Percentiles rank a stretch among this genome's conserved stretches.
These are phyloP conservation scores for Sclerotinia minor DNA, from an alignment of 2,329 filamentous ascomycete genomes.

Conservation along the genomic window DNA sequence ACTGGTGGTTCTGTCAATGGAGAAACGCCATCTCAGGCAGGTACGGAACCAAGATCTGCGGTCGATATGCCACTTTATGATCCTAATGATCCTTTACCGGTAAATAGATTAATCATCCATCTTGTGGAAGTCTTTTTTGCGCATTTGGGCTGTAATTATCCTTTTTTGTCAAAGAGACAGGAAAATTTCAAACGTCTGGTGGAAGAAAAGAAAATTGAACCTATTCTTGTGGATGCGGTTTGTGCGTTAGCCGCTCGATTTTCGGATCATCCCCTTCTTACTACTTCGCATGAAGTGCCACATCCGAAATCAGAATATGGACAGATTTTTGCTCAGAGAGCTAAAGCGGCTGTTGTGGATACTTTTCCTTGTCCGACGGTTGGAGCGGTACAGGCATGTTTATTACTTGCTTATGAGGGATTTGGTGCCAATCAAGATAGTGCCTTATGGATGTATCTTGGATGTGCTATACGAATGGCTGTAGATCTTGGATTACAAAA, in stretches of 20 bases:
- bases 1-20: conserved; percentile 31
- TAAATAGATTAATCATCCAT: conserved; percentile 72
- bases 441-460: conserved; percentile 90
- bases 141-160: conserved; percentile 82
- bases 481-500: conserved; percentile 81
- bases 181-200: conserved; percentile 76
- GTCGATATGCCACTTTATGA: conserved; percentile 71
- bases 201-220: conserved; percentile 49
- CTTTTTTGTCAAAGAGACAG: conserved; percentile 66
- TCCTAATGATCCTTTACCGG: conserved; percentile 65
- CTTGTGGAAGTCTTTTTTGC: conserved; percentile 79
- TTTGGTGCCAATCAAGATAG: conserved; percentile 88
- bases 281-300: conserved; percentile 51
- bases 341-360: conserved; percentile 79
- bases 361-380: conserved; percentile 81
- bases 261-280: conserved; percentile 60
- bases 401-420: conserved; percentile 84
- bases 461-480: conserved; percentile 80
- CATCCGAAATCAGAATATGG: conserved; percentile 67
- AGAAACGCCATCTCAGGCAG: conserved; percentile 32
- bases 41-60: conserved; percentile 32
- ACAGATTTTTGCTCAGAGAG: conserved; percentile 75
- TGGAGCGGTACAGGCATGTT: conserved; percentile 77
- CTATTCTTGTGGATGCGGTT: conserved; percentile 83
- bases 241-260: conserved; percentile 79